Evolutionary conservation across 345 rosid species (phyloP).

Genomic region (Heritiera littoralis): DNA sequence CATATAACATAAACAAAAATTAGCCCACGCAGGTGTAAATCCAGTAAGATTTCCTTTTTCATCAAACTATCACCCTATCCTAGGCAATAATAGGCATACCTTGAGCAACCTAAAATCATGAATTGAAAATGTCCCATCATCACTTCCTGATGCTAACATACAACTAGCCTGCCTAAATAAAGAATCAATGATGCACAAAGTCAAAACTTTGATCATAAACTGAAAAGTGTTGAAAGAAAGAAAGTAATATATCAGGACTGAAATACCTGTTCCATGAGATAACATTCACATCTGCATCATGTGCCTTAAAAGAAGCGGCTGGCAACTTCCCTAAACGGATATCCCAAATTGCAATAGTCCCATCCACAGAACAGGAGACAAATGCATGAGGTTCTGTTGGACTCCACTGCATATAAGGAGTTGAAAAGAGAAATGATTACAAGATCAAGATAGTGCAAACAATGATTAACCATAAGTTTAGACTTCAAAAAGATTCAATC

Average conservation of each 20-base stretch:
- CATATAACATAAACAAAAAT: background rate
- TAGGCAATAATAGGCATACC: slow-evolving; percentile 32
- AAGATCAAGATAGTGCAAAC: slow-evolving; percentile 7
- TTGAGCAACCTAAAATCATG: slow-evolving; percentile 80
- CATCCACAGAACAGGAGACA: slow-evolving; percentile 89
- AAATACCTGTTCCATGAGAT: slow-evolving; percentile 94
- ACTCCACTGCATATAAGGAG: slow-evolving; percentile 77
- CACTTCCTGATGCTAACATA: slow-evolving; percentile 96
- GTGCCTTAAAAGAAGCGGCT: slow-evolving; percentile 73
- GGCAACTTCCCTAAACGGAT: slow-evolving; percentile 68
- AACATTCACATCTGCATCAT: slow-evolving; percentile 90
- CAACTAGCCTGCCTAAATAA: slow-evolving; percentile 73
- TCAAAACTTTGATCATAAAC: background rate
- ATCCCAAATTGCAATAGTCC: slow-evolving; percentile 88
- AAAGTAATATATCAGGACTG: slow-evolving; percentile 1
- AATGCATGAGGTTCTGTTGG: slow-evolving; percentile 77
- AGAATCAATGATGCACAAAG: slow-evolving; percentile 19
- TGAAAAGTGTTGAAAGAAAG: background rate
- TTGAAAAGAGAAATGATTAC: slow-evolving; percentile 12
- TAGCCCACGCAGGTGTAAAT: background rate
- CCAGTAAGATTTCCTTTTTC: background rate
- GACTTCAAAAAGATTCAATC: background rate
- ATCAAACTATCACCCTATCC: background rate
- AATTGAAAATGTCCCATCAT: slow-evolving; percentile 91
- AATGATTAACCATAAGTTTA: background rate